Evolutionary conservation across 1,284 basidiomycete species (phyloP).

Genomic region (Mycosarcoma mackinlayi): DNA sequence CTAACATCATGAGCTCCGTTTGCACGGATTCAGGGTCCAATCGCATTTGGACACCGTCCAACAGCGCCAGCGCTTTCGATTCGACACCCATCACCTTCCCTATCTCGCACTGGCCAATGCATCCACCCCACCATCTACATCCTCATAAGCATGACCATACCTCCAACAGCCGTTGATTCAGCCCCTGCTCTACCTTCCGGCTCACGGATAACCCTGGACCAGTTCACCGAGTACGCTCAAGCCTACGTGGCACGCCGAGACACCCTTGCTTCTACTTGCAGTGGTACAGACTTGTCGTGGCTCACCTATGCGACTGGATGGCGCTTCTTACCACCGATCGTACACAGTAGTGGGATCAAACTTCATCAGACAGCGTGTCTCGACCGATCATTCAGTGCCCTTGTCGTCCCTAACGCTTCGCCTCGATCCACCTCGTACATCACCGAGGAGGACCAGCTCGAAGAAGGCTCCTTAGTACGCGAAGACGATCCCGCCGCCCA

Average conservation of each 20-base stretch:
- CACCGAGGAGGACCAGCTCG: no score
- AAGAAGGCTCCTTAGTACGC: no score
- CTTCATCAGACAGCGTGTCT: conserved; percentile 14
- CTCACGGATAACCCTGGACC: conserved; percentile 1
- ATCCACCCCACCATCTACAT: background rate
- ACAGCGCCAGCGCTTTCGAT: no score
- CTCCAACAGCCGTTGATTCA: background rate
- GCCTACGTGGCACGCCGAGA: conserved; percentile 15
- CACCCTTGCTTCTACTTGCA: background rate
- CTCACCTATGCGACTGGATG: conserved; percentile 17
- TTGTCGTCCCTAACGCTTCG: background rate
- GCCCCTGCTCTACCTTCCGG: no score
- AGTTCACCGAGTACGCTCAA: conserved; percentile 4
- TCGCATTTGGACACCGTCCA: no score
- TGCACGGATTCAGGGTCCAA: no score
- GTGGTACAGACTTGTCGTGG: conserved; percentile 10
- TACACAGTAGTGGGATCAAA: background rate
- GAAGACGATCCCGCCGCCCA: no score
- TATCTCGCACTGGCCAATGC: no score
- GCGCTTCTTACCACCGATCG: conserved; percentile 4
- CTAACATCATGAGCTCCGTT: conserved; percentile 1
- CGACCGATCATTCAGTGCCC: conserved; percentile 5
- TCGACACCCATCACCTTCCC: no score
- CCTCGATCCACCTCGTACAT: no score
- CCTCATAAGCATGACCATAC: background rate